These are phyloP conservation scores for Conticribra guillardii DNA, from an alignment of 108 stramenopile species.

Conservation along the genomic window DNA sequence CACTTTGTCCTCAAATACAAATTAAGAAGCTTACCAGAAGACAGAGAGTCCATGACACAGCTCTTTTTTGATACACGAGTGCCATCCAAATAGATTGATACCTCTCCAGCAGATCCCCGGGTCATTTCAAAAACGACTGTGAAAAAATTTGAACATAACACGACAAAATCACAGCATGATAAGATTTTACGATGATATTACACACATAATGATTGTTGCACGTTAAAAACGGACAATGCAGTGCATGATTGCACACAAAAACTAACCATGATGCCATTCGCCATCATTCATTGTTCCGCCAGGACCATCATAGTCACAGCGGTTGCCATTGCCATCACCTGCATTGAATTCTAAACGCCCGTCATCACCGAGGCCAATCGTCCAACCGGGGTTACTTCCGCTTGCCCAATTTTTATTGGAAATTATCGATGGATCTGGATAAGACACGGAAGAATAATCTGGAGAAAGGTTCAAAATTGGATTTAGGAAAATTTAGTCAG, in stretches of 20 bases:
- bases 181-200: too few species aligned
- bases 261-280: neutral
- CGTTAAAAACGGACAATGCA: conserved; percentile 14
- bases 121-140: neutral
- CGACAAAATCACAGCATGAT: too few species aligned
- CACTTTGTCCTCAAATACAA: too few species aligned
- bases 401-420: conserved; percentile 9
- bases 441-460: neutral
- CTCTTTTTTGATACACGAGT: neutral
- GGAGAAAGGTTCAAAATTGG: neutral
- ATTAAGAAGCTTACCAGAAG: neutral
- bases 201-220: neutral
- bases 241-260: neutral
- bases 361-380: neutral
- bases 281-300: conserved; percentile 1
- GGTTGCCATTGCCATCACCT: neutral
- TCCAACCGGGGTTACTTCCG: conserved; percentile 11
- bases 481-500: too few species aligned
- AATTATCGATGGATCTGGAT: conserved; percentile 8
- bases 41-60: neutral
- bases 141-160: too few species aligned
- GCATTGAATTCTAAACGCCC: conserved; percentile 1
- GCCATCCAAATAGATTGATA: conserved; percentile 3
- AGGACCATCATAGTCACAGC: conserved; percentile 3
- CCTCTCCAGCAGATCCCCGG: neutral